These are phyloP conservation scores for Umbilicus rupestris DNA, from an alignment of 164 flowering plant genomes.

Conservation along the genomic window DNA sequence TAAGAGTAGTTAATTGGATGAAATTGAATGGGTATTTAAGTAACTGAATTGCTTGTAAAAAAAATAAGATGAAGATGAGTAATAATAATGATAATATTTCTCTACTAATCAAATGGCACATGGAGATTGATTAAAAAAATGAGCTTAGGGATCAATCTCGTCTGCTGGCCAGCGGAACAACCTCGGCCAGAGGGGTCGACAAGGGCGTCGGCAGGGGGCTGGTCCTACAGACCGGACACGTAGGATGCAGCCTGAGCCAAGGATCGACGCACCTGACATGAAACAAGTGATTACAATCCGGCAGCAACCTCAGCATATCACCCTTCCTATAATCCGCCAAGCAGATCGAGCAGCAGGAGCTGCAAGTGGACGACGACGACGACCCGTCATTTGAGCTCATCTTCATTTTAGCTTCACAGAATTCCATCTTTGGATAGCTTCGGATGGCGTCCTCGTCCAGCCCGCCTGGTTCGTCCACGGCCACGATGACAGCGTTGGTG, in stretches of 20 bases:
- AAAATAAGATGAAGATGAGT: too few relatives aligned
- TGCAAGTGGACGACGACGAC: too few relatives aligned
- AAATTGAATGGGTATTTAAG: too few relatives aligned
- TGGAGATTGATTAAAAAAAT: not conserved
- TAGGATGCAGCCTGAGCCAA: conserved; percentile 11
- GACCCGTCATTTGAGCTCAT: not conserved
- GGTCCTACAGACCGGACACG: conserved; percentile 8
- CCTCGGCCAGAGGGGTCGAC: conserved; percentile 1
- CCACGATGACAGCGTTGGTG: not conserved
- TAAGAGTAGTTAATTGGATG: too few relatives aligned
- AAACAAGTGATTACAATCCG: conserved; percentile 8
- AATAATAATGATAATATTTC: not conserved
- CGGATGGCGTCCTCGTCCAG: not conserved
- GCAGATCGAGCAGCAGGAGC: conserved; percentile 5
- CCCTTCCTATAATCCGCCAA: not conserved
- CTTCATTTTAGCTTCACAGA: not conserved
- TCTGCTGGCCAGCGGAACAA: not conserved
- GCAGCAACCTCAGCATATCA: conserved; percentile 7
- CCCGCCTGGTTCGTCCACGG: not conserved
- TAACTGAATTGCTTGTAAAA: too few relatives aligned
- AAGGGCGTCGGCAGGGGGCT: not conserved
- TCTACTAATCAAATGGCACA: not conserved
- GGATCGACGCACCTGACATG: conserved; percentile 9
- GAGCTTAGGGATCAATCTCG: not conserved
- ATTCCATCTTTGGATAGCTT: not conserved